These are phyloP conservation scores for Shiraia sp. DNA, from an alignment of 2,329 filamentous ascomycete species.

Conservation along the genomic window DNA sequence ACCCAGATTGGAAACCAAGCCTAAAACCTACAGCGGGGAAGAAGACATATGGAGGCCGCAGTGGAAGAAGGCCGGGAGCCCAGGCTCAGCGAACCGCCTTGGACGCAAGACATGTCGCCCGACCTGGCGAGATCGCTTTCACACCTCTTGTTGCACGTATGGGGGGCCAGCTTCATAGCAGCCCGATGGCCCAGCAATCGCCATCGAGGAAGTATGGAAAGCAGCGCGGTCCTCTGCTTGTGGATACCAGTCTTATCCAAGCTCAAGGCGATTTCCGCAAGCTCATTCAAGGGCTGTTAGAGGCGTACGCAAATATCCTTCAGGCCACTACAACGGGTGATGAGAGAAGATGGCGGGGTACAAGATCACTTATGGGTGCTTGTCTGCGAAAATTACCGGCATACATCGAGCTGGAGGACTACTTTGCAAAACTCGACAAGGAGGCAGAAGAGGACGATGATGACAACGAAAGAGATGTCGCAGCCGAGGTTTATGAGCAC, in stretches of 20 bases:
- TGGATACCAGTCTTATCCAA: slow-evolving; percentile 21
- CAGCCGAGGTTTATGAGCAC: slow-evolving; percentile 45
- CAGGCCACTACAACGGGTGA: slow-evolving; percentile 28
- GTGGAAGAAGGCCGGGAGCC: slow-evolving; percentile 16
- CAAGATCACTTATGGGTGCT: slow-evolving; percentile 42
- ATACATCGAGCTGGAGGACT: slow-evolving; percentile 47
- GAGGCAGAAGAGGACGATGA: slow-evolving; percentile 35
- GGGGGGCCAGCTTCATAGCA: slow-evolving; percentile 29
- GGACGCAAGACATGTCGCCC: slow-evolving; percentile 9
- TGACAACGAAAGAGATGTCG: slow-evolving; percentile 41
- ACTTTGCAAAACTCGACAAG: slow-evolving; percentile 39
- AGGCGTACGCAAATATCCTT: slow-evolving; percentile 43
- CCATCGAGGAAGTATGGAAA: slow-evolving; percentile 28
- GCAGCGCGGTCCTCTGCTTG: slow-evolving; percentile 28
- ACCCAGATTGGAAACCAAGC: slow-evolving; percentile 44
- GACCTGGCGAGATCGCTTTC: slow-evolving; percentile 40
- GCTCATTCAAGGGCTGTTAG: slow-evolving; percentile 34
- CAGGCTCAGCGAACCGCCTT: slow-evolving; percentile 7
- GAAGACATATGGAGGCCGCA: slow-evolving; percentile 39
- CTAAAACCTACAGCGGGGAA: slow-evolving; percentile 26
- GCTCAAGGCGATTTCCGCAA: slow-evolving; percentile 32
- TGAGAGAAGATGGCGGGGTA: slow-evolving; percentile 34
- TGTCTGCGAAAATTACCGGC: slow-evolving; percentile 47
- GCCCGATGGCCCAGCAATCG: slow-evolving; percentile 33
- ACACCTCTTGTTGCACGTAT: slow-evolving; percentile 42